Conservation (phyloP, 257 asterid genomes). For the Nicotiana tomentosiformis region DNA sequence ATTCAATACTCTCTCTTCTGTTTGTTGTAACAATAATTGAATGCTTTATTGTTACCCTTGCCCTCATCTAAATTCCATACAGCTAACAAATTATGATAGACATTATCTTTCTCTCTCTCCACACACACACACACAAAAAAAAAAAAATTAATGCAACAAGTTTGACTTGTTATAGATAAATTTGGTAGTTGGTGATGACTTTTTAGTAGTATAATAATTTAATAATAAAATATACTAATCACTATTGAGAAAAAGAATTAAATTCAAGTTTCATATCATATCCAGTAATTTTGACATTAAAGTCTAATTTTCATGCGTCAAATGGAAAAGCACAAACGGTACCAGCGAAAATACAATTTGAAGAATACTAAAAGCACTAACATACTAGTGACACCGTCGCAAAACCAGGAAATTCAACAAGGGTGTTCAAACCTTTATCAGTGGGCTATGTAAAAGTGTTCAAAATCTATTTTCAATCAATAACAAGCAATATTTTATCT, state of each 20-base stretch:
- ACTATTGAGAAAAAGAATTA: too few species aligned
- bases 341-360: background rate
- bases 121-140: background rate
- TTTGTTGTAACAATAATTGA: background rate
- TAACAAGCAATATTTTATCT: too few species aligned
- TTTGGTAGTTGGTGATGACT: background rate
- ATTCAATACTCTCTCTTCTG: background rate
- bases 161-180: background rate
- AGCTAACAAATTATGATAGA: background rate
- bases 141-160: background rate
- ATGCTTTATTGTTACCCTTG: background rate
- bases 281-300: background rate
- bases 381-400: too few species aligned
- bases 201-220: too few species aligned
- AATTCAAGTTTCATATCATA: background rate
- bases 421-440: too few species aligned
- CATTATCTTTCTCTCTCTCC: background rate
- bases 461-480: too few species aligned
- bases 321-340: background rate
- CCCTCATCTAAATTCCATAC: background rate
- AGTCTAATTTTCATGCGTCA: background rate
- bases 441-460: too few species aligned
- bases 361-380: background rate
- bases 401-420: too few species aligned
- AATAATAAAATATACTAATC: background rate